These are phyloP conservation scores for Ceratopteris richardii DNA, from an alignment of 75 land plant genomes.

Conservation along the genomic window DNA sequence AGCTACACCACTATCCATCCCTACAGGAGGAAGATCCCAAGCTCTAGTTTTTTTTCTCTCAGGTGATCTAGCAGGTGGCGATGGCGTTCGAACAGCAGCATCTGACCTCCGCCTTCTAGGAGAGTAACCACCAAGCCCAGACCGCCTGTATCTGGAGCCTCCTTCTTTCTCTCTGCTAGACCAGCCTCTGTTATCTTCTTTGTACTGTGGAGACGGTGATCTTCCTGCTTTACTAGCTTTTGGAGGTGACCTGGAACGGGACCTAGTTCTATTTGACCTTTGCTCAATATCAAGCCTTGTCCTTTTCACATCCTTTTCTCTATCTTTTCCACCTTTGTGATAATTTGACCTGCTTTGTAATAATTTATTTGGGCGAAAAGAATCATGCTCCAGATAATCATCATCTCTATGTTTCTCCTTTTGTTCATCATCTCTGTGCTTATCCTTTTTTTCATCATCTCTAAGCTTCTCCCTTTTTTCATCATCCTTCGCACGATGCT, in stretches of 20 bases:
- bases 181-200: neutral
- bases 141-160: conserved; percentile 24
- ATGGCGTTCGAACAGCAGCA: conserved; percentile 62
- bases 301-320: neutral
- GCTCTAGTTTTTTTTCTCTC: conserved; percentile 52
- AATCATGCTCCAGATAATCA: neutral
- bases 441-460: neutral
- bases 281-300: neutral
- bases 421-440: neutral
- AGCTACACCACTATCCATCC: conserved; percentile 22
- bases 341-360: neutral
- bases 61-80: conserved; percentile 59
- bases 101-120: conserved; percentile 81
- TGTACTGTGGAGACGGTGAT: conserved; percentile 6
- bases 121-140: conserved; percentile 90
- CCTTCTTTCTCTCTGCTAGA: conserved; percentile 10
- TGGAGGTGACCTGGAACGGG: neutral
- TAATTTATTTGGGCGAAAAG: neutral
- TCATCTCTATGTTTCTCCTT: neutral
- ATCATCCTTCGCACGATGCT: neutral
- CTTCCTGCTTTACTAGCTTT: conserved; percentile 1
- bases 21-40: conserved; percentile 67
- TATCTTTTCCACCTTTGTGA: neutral
- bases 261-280: neutral
- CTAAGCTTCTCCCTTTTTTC: neutral